Evolutionary conservation across 495 filamentous ascomycete species (phyloP).

Genomic region (Hyaloscypha variabilis): DNA sequence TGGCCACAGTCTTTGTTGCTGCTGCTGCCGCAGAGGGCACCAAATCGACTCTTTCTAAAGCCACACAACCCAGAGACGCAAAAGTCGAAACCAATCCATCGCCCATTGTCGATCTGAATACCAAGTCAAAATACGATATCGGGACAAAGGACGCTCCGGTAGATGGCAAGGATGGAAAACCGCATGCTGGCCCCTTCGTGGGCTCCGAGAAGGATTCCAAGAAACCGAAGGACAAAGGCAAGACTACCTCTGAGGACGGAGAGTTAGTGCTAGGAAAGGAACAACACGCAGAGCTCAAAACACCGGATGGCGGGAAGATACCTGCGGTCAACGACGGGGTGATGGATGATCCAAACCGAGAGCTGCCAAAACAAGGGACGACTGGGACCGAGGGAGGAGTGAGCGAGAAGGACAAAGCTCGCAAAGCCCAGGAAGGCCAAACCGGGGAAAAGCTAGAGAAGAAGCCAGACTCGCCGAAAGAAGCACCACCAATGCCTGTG

Average conservation of each 20-base stretch:
- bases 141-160: conserved; percentile 90
- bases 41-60: conserved; percentile 19
- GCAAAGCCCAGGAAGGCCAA: conserved; percentile 58
- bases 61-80: conserved; percentile 40
- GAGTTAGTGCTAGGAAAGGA: conserved; percentile 40
- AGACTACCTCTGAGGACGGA: conserved; percentile 33
- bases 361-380: conserved; percentile 77
- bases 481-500: conserved; percentile 78
- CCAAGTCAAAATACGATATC: conserved; percentile 34
- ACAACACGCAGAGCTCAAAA: conserved; percentile 46
- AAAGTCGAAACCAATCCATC: conserved; percentile 34
- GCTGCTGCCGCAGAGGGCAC: conserved; percentile 27
- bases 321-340: conserved; percentile 83
- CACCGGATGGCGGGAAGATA: conserved; percentile 67
- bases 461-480: conserved; percentile 79
- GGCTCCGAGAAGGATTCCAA: conserved; percentile 61
- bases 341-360: conserved; percentile 82
- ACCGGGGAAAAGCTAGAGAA: conserved; percentile 68
- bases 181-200: conserved; percentile 88
- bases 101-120: conserved; percentile 34
- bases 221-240: conserved; percentile 24
- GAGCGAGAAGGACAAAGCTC: conserved; percentile 77
- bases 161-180: conserved; percentile 94
- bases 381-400: conserved; percentile 87
- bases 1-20: conserved; percentile 34